Base-by-base conservation (phyloP, 2,329 filamentous ascomycete species). In the Fusarium sp. region DNA sequence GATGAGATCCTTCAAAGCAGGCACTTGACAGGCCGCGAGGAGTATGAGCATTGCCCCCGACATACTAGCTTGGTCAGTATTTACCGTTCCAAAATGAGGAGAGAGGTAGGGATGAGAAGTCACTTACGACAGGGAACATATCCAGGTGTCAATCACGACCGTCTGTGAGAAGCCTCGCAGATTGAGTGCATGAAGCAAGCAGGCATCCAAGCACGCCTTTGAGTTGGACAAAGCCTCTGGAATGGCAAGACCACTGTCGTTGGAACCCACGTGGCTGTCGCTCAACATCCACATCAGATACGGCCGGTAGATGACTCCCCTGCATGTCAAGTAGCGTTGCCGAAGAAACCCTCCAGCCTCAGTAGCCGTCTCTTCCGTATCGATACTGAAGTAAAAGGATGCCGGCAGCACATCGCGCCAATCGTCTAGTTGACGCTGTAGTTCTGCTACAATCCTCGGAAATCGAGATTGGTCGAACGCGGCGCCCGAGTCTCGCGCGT, bases 71-170 rank as follows among this genome's bases (percentile, higher is more conserved):
- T 6, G 0, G 9, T 60, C 16, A 64, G 66, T 27, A 64, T 0
- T 9, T 0, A 11, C 23, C 14, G 18, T 27, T 14, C n/a, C 4
- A 16, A 0, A 5, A 0, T 6, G 4, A 1, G 0, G 0, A 2
- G 5, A 3, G 2, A 1, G 1, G 1, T 1, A 2, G 16, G 14
- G 35, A 27, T 27, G 3, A 10, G 5, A 3, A 4, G 14, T 8
- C 4, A 82, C 85, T 76, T 79, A 88, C 87, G 86, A 88, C 0
- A 89, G 73, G 0, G 87, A 87, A 54, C 87, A 89, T 25, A 89
- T 88, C 87, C 87, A 89, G 0, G 87, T 88, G 72, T 89, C 87
- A 2, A 89, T 83, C 37, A 89, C 76, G 0, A 89, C 83, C 0
- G 87, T 89, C 57, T 89, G 87, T 0, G 84, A 81, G 64, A 87